Evolutionary conservation across 192 early-diverging fungal species (phyloP), one percentile per base, ranked within the genome.

Genomic region (Coemansia sp.): DNA sequence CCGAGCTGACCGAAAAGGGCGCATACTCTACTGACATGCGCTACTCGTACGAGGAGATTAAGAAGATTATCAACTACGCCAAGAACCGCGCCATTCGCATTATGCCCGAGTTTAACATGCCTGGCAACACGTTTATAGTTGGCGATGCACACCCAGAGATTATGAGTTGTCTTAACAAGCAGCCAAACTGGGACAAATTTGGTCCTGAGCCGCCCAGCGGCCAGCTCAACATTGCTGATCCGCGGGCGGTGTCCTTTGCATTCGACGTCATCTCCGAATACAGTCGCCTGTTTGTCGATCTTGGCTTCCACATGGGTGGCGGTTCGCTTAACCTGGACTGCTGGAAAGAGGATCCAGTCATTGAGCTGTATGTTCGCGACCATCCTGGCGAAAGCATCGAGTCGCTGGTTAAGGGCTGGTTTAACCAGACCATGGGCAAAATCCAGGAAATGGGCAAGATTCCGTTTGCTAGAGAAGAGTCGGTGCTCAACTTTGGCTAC

Each of bases 21-120:
- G 86, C 88, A 1, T 92, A 92, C 76, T 85, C 86, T 16, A 54
- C 72, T 16, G 72, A 74, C 35, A 84, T 91, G 75, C 78, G 85
- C 43, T 93, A 95, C 75, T 76, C 84, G 25, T 87, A 91, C 62
- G 67, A 80, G 4, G 92, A 95, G 29, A 84, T 94, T 16, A 49
- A 83, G 55, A 72, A 74, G 6, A 82, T 97, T 23, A 84, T 95
- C 50, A 69, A 84, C 31, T 94, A 92, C 69, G 92, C 86, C 48
- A 80, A 85, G 17, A 85, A 84, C 61, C 84, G 88, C 14, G 91
- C 90, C 50, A 87, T 95, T 57, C 87, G 95, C 22, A 72, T 97
- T 14, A 90, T 95, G 65, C 93, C 93, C 4, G 93, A 97, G 75
- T 85, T 94, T 57, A 92, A 97, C 67, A 90, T 91, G 84, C 91